phyloP scores from a whole-genome alignment of 139 green algal species.

The Chlamydomonas sp. region DNA sequence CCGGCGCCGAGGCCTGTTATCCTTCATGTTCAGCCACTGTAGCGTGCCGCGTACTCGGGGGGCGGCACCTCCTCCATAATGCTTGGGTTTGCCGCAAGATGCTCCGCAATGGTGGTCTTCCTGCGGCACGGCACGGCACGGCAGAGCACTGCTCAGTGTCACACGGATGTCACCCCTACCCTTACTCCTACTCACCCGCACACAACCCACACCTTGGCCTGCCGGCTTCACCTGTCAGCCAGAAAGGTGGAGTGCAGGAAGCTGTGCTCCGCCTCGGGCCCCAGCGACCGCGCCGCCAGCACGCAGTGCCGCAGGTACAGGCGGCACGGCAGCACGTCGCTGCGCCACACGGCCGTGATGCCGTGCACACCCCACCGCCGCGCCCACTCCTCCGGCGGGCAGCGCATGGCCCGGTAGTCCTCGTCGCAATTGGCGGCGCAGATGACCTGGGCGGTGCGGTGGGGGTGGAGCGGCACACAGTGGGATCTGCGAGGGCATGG shows the following conservation, averaged over 20 bases:
- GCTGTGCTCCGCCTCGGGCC: conserved; percentile 63
- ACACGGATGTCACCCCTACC: not conserved
- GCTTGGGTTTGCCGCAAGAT: conserved; percentile 72
- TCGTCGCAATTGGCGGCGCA: conserved; percentile 81
- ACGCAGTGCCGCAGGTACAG: conserved; percentile 93
- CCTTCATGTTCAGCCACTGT: conserved; percentile 76
- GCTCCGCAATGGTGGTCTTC: conserved; percentile 68
- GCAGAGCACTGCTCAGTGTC: no score
- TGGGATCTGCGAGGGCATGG: no score
- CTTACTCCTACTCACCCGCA: not conserved
- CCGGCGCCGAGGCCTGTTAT: no score
- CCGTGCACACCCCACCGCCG: conserved; percentile 75
- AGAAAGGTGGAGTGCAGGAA: conserved; percentile 92
- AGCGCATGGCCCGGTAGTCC: conserved; percentile 76
- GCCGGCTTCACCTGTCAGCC: conserved; percentile 69
- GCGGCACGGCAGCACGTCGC: conserved; percentile 67
- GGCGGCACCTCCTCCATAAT: conserved; percentile 91
- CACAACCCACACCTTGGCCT: not conserved
- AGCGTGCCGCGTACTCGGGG: conserved; percentile 70
- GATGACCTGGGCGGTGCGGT: conserved; percentile 57
- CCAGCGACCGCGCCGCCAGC: conserved; percentile 75
- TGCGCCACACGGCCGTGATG: conserved; percentile 73
- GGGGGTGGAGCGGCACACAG: no score
- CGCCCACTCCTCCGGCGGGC: conserved; percentile 78
- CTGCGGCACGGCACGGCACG: not conserved